phyloP scores from a whole-genome alignment of 768 basidiomycete species.

The Pleurotus citrinopileatus region DNA sequence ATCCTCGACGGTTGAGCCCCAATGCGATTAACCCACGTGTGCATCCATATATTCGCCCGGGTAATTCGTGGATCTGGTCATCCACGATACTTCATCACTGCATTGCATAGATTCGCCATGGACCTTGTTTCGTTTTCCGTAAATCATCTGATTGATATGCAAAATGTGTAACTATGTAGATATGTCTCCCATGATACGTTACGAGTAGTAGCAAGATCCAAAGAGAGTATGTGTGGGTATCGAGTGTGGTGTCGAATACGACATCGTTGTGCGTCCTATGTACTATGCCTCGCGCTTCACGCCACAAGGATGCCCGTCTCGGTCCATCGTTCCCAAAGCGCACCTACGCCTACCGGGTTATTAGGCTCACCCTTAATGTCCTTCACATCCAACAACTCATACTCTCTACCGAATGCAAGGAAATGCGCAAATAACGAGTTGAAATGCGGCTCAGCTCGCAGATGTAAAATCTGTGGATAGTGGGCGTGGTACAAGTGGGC shows the following conservation, averaged over 20 bases:
- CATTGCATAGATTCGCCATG: background rate
- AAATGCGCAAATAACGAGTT: constrained; percentile 98
- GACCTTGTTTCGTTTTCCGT: background rate
- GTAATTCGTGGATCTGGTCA: constrained; percentile 8
- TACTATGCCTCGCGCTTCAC: no score
- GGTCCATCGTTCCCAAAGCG: constrained; percentile 88
- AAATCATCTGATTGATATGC: background rate
- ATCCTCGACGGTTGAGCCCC: constrained; percentile 53
- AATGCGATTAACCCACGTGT: no score
- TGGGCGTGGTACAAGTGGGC: constrained; percentile 97
- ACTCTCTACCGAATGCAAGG: constrained; percentile 92
- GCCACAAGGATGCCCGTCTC: constrained; percentile 72
- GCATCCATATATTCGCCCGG: no score
- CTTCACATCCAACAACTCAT: constrained; percentile 85
- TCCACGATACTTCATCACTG: constrained; percentile 11
- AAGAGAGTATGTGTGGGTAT: no score
- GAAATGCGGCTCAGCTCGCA: constrained; percentile 92
- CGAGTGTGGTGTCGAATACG: no score
- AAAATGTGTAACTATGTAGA: background rate
- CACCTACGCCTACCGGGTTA: constrained; percentile 65
- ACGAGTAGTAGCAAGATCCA: no score
- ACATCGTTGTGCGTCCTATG: no score
- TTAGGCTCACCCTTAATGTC: constrained; percentile 75
- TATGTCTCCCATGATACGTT: no score
- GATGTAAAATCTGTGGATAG: constrained; percentile 86